Percentiles rank a stretch among this genome's conserved stretches.
These are phyloP conservation scores for Ophiosphaerella narmari DNA, from an alignment of 2,329 filamentous ascomycete genomes.

Conservation along the genomic window DNA sequence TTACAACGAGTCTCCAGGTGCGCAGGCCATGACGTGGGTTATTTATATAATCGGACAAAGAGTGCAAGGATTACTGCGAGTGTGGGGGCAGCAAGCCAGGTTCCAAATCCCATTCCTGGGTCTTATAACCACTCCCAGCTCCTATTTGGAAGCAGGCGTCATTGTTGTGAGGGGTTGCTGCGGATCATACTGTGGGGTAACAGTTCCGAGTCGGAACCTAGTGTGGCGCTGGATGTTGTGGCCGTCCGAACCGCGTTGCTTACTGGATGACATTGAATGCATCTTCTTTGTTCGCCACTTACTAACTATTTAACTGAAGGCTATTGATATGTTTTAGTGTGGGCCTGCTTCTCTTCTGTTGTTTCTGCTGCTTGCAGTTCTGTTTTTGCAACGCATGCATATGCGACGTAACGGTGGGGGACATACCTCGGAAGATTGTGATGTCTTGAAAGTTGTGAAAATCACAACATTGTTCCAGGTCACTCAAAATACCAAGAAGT, in stretches of 20 bases:
- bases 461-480: too few relatives aligned
- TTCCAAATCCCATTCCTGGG: not conserved
- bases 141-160: slow-evolving; percentile 17
- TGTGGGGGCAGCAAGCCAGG: slow-evolving; percentile 1
- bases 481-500: too few relatives aligned
- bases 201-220: slow-evolving; percentile 7
- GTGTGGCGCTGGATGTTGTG: too few relatives aligned
- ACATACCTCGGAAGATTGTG: too few relatives aligned
- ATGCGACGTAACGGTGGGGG: too few relatives aligned
- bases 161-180: slow-evolving; percentile 23
- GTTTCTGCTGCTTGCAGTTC: too few relatives aligned
- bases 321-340: too few relatives aligned
- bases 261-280: not conserved
- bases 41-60: not conserved
- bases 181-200: slow-evolving; percentile 25
- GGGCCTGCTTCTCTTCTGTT: too few relatives aligned
- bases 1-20: slow-evolving; percentile 4
- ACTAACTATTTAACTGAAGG: too few relatives aligned
- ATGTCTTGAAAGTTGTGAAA: not conserved
- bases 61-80: not conserved
- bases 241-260: not conserved
- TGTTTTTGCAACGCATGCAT: too few relatives aligned
- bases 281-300: too few relatives aligned
- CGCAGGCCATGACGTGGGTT: slow-evolving; percentile 10
- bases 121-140: slow-evolving; percentile 3